Evolutionary conservation across 495 filamentous ascomycete species (phyloP), one percentile per base, ranked within the genome.

Genomic region (Annulohypoxylon moriforme): DNA sequence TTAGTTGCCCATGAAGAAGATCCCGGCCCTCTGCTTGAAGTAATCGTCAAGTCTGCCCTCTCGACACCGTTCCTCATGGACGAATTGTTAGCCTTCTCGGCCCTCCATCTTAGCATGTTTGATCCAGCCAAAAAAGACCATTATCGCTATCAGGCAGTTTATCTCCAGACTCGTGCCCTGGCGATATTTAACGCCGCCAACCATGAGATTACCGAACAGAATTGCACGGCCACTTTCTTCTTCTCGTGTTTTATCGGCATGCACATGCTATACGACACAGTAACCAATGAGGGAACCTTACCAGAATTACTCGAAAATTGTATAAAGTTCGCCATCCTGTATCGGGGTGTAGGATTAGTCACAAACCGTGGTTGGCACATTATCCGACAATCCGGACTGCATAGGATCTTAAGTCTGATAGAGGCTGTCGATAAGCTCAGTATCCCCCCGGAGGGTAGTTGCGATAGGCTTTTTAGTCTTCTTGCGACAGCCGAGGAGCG

Each of bases 201-300:
- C 2, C 55, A 50, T 10, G 67, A 77, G 1, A 33, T 80, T 0
- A 77, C 71, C 5, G 62, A 70, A 0, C 75, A 82, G 3, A 84
- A 76, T n/a, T 82, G 84, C 46, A 67, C 84, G 6, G 76, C 83
- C 0, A 59, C 79, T 2, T 84, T 87, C 49, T 50, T 88, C n/a
- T 89, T 88, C 62, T 83, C 85, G 0, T 73, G 76, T 1, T 9
- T 82, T 10, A 52, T 87, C 0, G 85, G 83, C 0, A 57, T 85
- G 9, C 83, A 87, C 38, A 73, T 81, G 27, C 81, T 89, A 33
- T 85, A 77, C 74, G 83, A 88, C 47, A 75, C 75, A 11, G 66
- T 82, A 14, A 64, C 72, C 0, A 61, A 73, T 31, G 67, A 73
- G 5, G 38, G 75, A 0, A 74, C 81, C 50, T 83, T 84, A 20